Percentiles rank a stretch among this genome's conserved stretches.
Evolutionary conservation across 768 basidiomycete species (phyloP).

Genomic region (Lactifluus piperatus): DNA sequence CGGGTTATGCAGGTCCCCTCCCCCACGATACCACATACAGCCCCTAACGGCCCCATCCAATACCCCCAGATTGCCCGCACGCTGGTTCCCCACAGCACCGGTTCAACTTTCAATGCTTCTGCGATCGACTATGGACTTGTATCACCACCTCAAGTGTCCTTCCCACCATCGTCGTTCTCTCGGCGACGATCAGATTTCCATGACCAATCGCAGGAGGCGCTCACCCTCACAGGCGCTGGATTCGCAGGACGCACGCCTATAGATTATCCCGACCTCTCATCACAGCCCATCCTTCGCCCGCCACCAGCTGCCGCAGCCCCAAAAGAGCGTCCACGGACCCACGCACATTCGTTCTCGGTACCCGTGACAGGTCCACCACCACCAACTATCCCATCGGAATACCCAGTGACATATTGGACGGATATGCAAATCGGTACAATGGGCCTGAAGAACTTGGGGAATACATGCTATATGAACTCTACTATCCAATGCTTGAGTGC

Average conservation of each 20-base stretch:
- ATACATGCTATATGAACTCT: constrained; percentile 99
- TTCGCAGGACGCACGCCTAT: constrained; percentile 46
- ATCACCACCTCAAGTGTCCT: constrained; percentile 77
- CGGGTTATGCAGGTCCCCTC: constrained; percentile 27
- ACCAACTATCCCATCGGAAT: constrained; percentile 65
- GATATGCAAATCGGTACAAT: constrained; percentile 71
- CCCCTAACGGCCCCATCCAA: constrained; percentile 39
- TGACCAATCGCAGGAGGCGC: constrained; percentile 65
- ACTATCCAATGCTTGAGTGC: constrained; percentile 95
- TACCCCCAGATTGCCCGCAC: constrained; percentile 42
- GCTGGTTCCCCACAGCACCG: constrained; percentile 31
- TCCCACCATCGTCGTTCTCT: constrained; percentile 68
- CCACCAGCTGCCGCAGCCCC: constrained; percentile 73
- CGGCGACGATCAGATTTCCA: constrained; percentile 70
- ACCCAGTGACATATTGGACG: constrained; percentile 77
- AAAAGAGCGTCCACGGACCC: constrained; percentile 59
- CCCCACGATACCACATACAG: constrained; percentile 29
- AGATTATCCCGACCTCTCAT: constrained; percentile 70
- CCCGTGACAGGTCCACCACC: constrained; percentile 39
- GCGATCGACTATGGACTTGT: constrained; percentile 33
- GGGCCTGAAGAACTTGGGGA: constrained; percentile 90
- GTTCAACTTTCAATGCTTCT: constrained; percentile 35
- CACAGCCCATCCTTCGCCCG: constrained; percentile 57
- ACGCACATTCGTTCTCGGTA: constrained; percentile 31
- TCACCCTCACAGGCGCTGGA: constrained; percentile 29